These are phyloP conservation scores for Coemansia interrupta DNA, from an alignment of 192 early-diverging fungal genomes.

Conservation along the genomic window DNA sequence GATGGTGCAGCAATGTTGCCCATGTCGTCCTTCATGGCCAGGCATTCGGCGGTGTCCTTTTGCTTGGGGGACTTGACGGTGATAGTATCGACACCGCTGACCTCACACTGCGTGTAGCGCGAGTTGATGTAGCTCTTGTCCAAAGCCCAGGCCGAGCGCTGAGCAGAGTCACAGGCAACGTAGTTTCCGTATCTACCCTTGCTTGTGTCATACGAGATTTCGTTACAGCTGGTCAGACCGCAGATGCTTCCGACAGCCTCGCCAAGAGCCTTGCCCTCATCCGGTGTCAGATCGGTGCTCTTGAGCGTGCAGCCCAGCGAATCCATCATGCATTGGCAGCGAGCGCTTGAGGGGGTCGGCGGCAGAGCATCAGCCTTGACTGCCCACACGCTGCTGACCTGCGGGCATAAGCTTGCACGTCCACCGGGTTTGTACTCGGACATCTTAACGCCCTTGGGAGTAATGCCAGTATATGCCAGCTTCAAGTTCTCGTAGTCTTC, in stretches of 20 bases:
- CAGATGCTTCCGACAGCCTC: slow-evolving; percentile 39
- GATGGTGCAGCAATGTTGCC: slow-evolving; percentile 19
- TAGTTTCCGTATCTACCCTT: slow-evolving; percentile 49
- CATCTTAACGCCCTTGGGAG: slow-evolving; percentile 61
- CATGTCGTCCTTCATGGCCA: slow-evolving; percentile 37
- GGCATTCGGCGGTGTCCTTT: slow-evolving; percentile 16
- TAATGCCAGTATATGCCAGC: slow-evolving; percentile 38
- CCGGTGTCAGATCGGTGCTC: slow-evolving; percentile 21
- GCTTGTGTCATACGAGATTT: slow-evolving; percentile 33
- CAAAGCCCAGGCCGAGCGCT: slow-evolving; percentile 40
- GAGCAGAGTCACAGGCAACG: slow-evolving; percentile 30
- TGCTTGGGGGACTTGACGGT: slow-evolving; percentile 35
- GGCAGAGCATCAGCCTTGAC: slow-evolving; percentile 55
- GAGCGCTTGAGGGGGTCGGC: slow-evolving; percentile 60
- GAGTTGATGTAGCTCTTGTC: slow-evolving; percentile 48
- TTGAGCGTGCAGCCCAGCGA: slow-evolving; percentile 55
- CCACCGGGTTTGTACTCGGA: slow-evolving; percentile 45
- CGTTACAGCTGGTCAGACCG: slow-evolving; percentile 37
- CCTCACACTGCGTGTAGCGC: slow-evolving; percentile 32
- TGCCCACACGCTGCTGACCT: slow-evolving; percentile 52
- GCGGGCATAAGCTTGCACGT: slow-evolving; percentile 56
- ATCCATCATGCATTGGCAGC: slow-evolving; percentile 65
- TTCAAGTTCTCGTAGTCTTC: slow-evolving; percentile 62
- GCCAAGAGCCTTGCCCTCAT: slow-evolving; percentile 34
- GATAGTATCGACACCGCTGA: slow-evolving; percentile 29